These are phyloP conservation scores for Rhododendron griersonianum DNA, from an alignment of 148 eudicot genomes.

Conservation along the genomic window DNA sequence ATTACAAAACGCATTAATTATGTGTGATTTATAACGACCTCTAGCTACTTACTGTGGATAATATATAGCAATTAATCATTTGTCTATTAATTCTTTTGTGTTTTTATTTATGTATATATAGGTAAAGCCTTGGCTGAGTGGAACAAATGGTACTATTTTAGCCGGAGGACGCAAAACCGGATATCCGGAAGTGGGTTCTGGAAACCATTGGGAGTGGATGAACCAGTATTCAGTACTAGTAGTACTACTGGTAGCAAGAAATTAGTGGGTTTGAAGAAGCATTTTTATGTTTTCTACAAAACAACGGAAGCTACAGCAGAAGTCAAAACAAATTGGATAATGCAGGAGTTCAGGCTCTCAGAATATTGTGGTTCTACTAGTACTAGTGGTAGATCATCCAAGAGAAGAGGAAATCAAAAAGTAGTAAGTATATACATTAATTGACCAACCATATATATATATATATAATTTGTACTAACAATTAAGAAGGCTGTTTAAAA, in stretches of 20 bases:
- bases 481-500: neutral
- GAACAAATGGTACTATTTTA: conserved; percentile 70
- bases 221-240: conserved; percentile 34
- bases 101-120: conserved; percentile 16
- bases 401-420: conserved; percentile 41
- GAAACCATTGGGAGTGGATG: conserved; percentile 61
- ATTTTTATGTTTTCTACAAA: conserved; percentile 43
- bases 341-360: conserved; percentile 73
- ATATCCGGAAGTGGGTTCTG: conserved; percentile 62
- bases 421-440: conserved; percentile 18
- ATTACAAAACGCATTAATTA: neutral
- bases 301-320: conserved; percentile 44
- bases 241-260: conserved; percentile 24
- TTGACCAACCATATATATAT: too few species aligned
- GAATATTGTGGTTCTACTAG: conserved; percentile 28
- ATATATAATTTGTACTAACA: neutral
- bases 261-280: conserved; percentile 52
- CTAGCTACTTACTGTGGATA: neutral
- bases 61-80: neutral
- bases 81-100: neutral
- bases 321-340: conserved; percentile 67
- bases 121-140: conserved; percentile 86
- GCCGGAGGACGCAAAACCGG: conserved; percentile 57
- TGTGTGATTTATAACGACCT: too few species aligned
- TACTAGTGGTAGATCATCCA: conserved; percentile 21